Evolutionary conservation across 176 grass and related monocot species (phyloP).

Genomic region (Hsuehochloa calcarea): DNA sequence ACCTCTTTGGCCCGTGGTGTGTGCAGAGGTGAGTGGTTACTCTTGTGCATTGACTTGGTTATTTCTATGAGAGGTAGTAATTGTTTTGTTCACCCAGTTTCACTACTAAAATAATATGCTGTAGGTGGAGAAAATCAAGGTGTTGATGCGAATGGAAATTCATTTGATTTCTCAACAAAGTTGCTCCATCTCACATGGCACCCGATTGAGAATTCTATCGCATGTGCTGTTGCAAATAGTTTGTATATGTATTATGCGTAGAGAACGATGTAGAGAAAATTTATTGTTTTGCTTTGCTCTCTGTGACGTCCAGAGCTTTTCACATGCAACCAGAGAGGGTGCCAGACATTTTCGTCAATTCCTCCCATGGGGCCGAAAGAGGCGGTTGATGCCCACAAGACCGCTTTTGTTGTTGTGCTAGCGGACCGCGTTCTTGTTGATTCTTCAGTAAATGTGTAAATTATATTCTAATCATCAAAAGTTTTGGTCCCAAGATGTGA

Average conservation of each 20-base stretch:
- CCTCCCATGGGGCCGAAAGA: slow-evolving; percentile 24
- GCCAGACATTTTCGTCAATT: slow-evolving; percentile 24
- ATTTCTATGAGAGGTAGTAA: not conserved
- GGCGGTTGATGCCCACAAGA: slow-evolving; percentile 26
- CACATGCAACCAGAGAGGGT: slow-evolving; percentile 30
- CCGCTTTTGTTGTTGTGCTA: slow-evolving; percentile 34
- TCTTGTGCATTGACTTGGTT: not conserved
- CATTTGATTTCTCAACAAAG: slow-evolving; percentile 74
- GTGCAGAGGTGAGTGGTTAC: slow-evolving; percentile 51
- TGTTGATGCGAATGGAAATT: slow-evolving; percentile 78
- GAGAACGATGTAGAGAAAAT: slow-evolving; percentile 40
- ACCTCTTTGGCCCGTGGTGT: slow-evolving; percentile 61
- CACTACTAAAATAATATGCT: slow-evolving; percentile 16
- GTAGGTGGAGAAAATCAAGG: slow-evolving; percentile 74
- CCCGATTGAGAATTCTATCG: slow-evolving; percentile 82
- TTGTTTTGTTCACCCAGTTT: slow-evolving; percentile 7
- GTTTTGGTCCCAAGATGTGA: slow-evolving; percentile 49
- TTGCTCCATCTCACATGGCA: slow-evolving; percentile 93
- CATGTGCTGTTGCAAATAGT: slow-evolving; percentile 95
- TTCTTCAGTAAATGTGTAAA: slow-evolving; percentile 87
- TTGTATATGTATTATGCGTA: slow-evolving; percentile 99
- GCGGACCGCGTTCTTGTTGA: slow-evolving; percentile 26
- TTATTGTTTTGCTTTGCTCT: slow-evolving; percentile 37
- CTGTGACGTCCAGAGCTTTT: not conserved
- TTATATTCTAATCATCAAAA: slow-evolving; percentile 53